Evolutionary conservation across 331 rosid species (phyloP).

Genomic region (Cydonia oblonga): DNA sequence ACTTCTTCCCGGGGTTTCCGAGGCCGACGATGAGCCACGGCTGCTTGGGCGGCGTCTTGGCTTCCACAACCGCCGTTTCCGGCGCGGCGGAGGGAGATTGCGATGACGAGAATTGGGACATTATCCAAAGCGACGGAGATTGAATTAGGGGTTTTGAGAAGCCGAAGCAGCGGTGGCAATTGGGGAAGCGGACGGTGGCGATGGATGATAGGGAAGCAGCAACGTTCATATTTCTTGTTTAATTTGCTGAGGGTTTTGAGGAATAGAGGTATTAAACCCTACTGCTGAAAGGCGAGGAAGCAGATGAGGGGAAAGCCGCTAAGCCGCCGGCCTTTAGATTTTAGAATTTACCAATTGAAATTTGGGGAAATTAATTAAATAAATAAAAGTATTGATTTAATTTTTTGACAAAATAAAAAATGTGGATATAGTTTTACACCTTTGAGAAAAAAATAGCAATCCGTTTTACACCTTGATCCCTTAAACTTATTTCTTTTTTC

Average conservation of each 20-base stretch:
- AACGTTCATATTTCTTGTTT: slow-evolving; percentile 28
- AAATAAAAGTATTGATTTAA: too few species aligned
- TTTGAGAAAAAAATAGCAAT: too few species aligned
- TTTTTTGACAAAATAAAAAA: too few species aligned
- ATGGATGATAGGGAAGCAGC: slow-evolving; percentile 36
- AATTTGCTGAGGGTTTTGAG: background rate
- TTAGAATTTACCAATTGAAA: too few species aligned
- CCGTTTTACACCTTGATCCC: too few species aligned
- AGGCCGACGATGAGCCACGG: slow-evolving; percentile 95
- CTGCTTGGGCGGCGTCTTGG: slow-evolving; percentile 27
- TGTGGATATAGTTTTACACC: too few species aligned
- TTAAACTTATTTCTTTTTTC: too few species aligned
- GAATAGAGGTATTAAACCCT: background rate
- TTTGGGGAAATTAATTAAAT: too few species aligned
- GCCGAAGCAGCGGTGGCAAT: slow-evolving; percentile 20
- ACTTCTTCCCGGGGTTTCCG: slow-evolving; percentile 88
- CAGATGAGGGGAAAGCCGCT: background rate
- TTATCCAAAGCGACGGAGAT: slow-evolving; percentile 1
- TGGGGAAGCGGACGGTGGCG: background rate
- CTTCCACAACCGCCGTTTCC: slow-evolving; percentile 9
- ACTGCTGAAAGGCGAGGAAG: background rate
- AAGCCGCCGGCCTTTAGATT: background rate
- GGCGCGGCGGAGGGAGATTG: slow-evolving; percentile 4
- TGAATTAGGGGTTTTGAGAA: slow-evolving; percentile 23
- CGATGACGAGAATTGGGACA: slow-evolving; percentile 7